Conservation (phyloP, 306 rosid genomes). For the Cicer arietinum region DNA sequence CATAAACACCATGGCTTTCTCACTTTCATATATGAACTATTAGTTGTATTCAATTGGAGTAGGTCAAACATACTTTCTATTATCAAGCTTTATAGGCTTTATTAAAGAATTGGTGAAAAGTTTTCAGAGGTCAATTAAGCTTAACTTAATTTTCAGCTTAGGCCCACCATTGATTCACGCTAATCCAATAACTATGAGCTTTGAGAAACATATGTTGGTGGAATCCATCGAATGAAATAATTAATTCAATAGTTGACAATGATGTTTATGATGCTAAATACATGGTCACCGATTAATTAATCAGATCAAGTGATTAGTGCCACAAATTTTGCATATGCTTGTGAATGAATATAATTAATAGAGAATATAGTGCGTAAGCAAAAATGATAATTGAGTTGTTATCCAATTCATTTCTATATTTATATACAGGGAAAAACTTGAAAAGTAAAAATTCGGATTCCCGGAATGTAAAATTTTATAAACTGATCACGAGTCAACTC, state of each 20-base stretch:
- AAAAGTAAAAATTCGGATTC: constrained; percentile 48
- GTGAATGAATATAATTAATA: constrained; percentile 29
- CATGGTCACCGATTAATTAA: constrained; percentile 34
- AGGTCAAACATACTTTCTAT: constrained; percentile 43
- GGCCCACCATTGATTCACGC: constrained; percentile 44
- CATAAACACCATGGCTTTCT: background rate
- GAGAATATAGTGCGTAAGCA: constrained; percentile 24
- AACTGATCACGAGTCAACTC: constrained; percentile 49
- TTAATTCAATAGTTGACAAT: constrained; percentile 8
- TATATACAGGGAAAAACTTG: constrained; percentile 24
- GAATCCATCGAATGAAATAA: constrained; percentile 38
- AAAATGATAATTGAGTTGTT: constrained; percentile 27
- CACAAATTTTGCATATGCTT: constrained; percentile 33
- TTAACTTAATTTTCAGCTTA: constrained; percentile 36
- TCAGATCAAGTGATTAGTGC: constrained; percentile 32
- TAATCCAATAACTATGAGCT: constrained; percentile 39
- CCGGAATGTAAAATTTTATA: constrained; percentile 22
- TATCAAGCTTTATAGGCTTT: constrained; percentile 22
- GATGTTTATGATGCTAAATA: constrained; percentile 17
- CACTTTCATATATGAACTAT: too few species aligned
- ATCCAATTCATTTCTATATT: constrained; percentile 21
- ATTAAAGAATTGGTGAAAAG: constrained; percentile 34
- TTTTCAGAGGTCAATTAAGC: constrained; percentile 45
- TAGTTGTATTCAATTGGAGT: too few species aligned
- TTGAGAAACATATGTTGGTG: constrained; percentile 38